Evolutionary conservation across 257 asterid genomes (phyloP), one percentile per base, ranked within the genome.

Genomic region (Catharanthus roseus): DNA sequence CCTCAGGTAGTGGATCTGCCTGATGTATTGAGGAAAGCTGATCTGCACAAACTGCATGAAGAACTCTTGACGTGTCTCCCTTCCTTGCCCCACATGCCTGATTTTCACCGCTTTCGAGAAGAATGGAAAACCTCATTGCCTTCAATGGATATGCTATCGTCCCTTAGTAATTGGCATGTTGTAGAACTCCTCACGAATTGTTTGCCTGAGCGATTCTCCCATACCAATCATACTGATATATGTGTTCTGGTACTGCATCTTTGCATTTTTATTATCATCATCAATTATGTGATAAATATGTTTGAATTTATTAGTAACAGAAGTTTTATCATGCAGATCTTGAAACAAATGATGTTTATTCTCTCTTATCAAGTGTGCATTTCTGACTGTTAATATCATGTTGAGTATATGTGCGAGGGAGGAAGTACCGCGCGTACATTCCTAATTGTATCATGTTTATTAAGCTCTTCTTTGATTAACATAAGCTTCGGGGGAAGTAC

Each of bases 1-100:
- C 99, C 98, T 50, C 77, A 78, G 47, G 90, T 87, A 38, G 90
- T 88, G 73, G 95, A 93, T 79, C 80, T 91, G 62, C 92, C 90
- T 61, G 87, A 81, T 72, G 90, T 80, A 68, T 78, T 88, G 69
- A 84, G 90, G 78, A 93, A 82, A 76, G 86, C 96, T 34, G 97
- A 89, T 81, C 84, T 89, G 58, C 96, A 86, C 66, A 88, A 85
- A 78, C 68, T 93, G 81, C 85, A 83, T 15, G 72, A 79, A 21
- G 95, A 88, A 62, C 85, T 93, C 65, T 57, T 82, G 56, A 76
- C 90, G 62, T 91, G 96, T 73, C 92, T 91, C 49, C 95, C 97
- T 70, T 88, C 96, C 69, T 76, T 93, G 80, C 89, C 88, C 28
- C 84, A 88, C 70, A 84, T 92, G 89, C 92, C 95, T 23, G 93